Conservation (phyloP, 2,329 filamentous ascomycete species). For the Stagonosporopsis cucurbitacearum region DNA sequence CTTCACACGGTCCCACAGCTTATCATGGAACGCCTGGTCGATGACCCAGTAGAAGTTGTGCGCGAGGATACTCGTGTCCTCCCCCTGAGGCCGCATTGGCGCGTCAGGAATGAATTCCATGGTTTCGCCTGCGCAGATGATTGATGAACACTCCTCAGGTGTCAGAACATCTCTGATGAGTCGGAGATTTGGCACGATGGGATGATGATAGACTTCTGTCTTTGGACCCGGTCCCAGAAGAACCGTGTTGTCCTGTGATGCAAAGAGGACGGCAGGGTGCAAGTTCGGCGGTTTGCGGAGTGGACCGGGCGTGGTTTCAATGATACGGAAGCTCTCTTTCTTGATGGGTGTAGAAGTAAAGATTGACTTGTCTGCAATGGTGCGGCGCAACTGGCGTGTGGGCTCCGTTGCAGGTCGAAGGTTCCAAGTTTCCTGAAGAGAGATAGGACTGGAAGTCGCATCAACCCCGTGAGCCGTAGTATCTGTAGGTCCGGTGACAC, state of each 20-base stretch:
- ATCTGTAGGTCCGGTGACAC: slow-evolving; percentile 68
- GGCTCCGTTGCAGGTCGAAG: slow-evolving; percentile 54
- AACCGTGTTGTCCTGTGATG: slow-evolving; percentile 65
- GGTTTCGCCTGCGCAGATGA: slow-evolving; percentile 70
- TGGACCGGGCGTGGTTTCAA: slow-evolving; percentile 67
- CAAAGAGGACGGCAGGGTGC: slow-evolving; percentile 70
- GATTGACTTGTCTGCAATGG: slow-evolving; percentile 62
- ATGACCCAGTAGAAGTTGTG: slow-evolving; percentile 79
- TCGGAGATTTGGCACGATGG: slow-evolving; percentile 66
- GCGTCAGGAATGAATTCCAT: slow-evolving; percentile 72
- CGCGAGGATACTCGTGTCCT: slow-evolving; percentile 67
- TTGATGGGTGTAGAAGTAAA: slow-evolving; percentile 39
- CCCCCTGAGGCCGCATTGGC: slow-evolving; percentile 69
- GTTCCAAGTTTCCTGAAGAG: slow-evolving; percentile 68
- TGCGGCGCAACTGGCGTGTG: slow-evolving; percentile 60
- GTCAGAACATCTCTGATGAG: slow-evolving; percentile 67
- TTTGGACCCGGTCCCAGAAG: slow-evolving; percentile 54
- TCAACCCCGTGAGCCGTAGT: slow-evolving; percentile 38
- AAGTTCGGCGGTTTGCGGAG: slow-evolving; percentile 72
- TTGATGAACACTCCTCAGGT: slow-evolving; percentile 66
- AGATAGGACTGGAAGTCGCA: slow-evolving; percentile 56
- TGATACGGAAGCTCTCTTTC: slow-evolving; percentile 58
- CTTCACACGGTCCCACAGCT: slow-evolving; percentile 67
- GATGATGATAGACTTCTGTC: slow-evolving; percentile 65
- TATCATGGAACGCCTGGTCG: slow-evolving; percentile 67